Evolutionary conservation across 805 yeast genomes (phyloP).

Genomic region (Saccharomyces mikatae): DNA sequence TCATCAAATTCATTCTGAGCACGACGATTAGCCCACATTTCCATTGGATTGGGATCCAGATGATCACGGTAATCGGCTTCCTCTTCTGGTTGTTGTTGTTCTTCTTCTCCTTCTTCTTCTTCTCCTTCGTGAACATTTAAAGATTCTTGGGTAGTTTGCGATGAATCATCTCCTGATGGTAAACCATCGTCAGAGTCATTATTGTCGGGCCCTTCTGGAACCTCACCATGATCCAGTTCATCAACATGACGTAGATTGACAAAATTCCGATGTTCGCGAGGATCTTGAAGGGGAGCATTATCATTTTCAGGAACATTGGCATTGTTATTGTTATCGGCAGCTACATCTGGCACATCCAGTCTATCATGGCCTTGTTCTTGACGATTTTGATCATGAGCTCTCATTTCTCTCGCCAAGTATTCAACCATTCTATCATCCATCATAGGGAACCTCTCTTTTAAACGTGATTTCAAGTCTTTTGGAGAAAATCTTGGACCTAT

Average conservation of each 20-base stretch:
- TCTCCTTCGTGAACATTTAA: conserved; percentile 8
- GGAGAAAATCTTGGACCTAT: conserved; percentile 42
- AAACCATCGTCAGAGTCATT: conserved; percentile 24
- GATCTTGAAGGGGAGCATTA: background rate
- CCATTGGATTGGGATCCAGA: conserved; percentile 11
- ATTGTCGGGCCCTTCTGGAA: conserved; percentile 10
- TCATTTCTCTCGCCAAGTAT: conserved; percentile 23
- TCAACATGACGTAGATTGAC: conserved; percentile 4
- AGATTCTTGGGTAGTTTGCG: conserved; percentile 10
- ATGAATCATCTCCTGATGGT: conserved; percentile 8
- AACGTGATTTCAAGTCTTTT: conserved; percentile 24
- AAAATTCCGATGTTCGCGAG: background rate
- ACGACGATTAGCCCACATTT: conserved; percentile 13
- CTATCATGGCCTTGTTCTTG: conserved; percentile 11
- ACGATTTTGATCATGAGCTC: conserved; percentile 23
- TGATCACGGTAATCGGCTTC: conserved; percentile 12
- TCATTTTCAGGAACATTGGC: conserved; percentile 2
- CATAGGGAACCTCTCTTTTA: conserved; percentile 27
- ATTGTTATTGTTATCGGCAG: background rate
- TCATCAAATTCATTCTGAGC: conserved; percentile 23
- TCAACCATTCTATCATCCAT: conserved; percentile 29
- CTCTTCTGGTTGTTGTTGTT: conserved; percentile 9
- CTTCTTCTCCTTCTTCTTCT: conserved; percentile 5
- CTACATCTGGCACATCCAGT: conserved; percentile 5
- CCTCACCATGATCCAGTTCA: conserved; percentile 15